Evolutionary conservation across 192 early-diverging fungal species (phyloP).

Genomic region (Coemansia sp.): DNA sequence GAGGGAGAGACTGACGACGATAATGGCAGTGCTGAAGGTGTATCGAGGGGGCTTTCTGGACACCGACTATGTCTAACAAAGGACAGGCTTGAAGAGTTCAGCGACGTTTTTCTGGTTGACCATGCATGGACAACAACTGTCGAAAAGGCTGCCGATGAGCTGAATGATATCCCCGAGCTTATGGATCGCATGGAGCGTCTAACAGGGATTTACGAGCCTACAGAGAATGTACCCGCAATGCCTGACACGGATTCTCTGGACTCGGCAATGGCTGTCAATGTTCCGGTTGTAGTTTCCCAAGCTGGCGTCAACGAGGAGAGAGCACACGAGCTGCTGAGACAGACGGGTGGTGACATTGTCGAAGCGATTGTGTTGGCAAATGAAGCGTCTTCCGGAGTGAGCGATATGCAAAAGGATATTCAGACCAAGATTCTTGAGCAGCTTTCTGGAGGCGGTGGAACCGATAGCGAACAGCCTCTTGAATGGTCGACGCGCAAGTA

Average conservation of each 20-base stretch:
- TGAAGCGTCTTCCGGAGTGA: constrained; percentile 5
- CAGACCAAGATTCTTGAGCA: constrained; percentile 40
- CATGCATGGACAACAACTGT: constrained; percentile 73
- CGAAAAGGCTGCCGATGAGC: constrained; percentile 55
- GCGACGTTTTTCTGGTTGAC: constrained; percentile 68
- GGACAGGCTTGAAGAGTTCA: constrained; percentile 33
- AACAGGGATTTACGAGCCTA: constrained; percentile 59
- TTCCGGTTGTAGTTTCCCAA: constrained; percentile 60
- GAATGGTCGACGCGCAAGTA: constrained; percentile 46
- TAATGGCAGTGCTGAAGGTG: not conserved
- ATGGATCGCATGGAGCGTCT: constrained; percentile 64
- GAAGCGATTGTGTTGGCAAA: constrained; percentile 62
- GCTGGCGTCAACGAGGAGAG: constrained; percentile 56
- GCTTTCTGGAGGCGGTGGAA: constrained; percentile 20
- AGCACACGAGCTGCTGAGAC: constrained; percentile 59
- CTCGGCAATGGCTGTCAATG: constrained; percentile 33
- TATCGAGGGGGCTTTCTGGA: constrained; percentile 10
- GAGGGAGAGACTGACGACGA: not conserved
- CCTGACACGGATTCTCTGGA: constrained; percentile 34
- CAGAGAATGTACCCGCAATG: constrained; percentile 29
- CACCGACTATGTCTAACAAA: constrained; percentile 26
- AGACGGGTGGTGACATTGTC: constrained; percentile 58
- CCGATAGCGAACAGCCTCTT: constrained; percentile 1
- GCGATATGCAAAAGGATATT: constrained; percentile 12
- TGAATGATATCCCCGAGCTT: constrained; percentile 56